A percentile compares a stretch with the other conserved stretches of the same genome.
phyloP scores from a whole-genome alignment of 208 protist species.

The Leptomonas pyrrhocoris region DNA sequence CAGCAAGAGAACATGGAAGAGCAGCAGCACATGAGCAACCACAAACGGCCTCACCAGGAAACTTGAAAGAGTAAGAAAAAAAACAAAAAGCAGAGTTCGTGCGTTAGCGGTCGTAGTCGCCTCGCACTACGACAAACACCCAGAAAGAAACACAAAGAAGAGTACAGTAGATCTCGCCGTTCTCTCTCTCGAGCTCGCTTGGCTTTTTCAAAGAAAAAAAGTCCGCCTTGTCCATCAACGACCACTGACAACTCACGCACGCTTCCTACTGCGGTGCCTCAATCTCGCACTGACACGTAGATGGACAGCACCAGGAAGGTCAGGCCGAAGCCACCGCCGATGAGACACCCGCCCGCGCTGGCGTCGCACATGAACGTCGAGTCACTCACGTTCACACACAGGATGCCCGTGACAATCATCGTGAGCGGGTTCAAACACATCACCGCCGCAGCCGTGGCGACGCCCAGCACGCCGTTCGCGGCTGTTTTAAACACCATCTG shows the following conservation, averaged over 20 bases:
- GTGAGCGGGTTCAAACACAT: slow-evolving; percentile 75
- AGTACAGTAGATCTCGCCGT: too few relatives aligned
- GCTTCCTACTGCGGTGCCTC: neutral
- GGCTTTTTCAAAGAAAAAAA: too few relatives aligned
- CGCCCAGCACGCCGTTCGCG: slow-evolving; percentile 59
- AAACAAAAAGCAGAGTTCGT: neutral
- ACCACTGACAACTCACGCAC: neutral
- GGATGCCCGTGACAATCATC: slow-evolving; percentile 60
- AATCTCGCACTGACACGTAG: slow-evolving; percentile 63
- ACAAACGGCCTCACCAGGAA: neutral
- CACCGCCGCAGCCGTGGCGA: slow-evolving; percentile 59
- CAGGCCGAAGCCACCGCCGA: slow-evolving; percentile 69
- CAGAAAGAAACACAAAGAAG: too few relatives aligned
- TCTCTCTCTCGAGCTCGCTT: too few relatives aligned
- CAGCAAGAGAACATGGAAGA: too few relatives aligned
- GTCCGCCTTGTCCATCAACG: too few relatives aligned
- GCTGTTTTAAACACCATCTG: slow-evolving; percentile 64
- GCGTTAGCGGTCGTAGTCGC: too few relatives aligned
- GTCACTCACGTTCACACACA: slow-evolving; percentile 68
- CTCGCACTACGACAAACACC: too few relatives aligned
- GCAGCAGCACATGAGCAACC: too few relatives aligned
- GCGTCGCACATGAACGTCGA: slow-evolving; percentile 73
- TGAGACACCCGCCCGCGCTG: slow-evolving; percentile 60
- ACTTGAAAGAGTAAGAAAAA: neutral
- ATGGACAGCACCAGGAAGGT: slow-evolving; percentile 53